phyloP scores from a whole-genome alignment of 2,329 filamentous ascomycete species.

The Penicillium brasilianum region DNA sequence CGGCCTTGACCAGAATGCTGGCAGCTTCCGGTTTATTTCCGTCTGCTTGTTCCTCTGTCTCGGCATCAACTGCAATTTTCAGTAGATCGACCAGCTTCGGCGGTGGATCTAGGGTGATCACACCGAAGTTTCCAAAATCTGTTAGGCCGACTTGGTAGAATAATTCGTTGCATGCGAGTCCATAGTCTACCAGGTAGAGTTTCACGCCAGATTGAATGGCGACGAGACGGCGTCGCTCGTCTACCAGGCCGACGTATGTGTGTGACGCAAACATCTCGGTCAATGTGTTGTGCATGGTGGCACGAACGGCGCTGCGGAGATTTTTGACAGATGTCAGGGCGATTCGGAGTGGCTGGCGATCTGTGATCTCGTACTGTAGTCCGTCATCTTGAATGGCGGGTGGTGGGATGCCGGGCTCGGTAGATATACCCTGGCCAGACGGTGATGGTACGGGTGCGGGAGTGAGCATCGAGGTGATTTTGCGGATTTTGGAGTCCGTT shows the following conservation, averaged over 20 bases:
- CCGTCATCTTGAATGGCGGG: constrained; percentile 50
- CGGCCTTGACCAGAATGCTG: constrained; percentile 67
- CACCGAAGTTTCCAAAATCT: constrained; percentile 93
- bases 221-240: constrained; percentile 82
- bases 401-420: constrained; percentile 41
- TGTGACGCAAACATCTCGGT: constrained; percentile 86
- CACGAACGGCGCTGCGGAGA: constrained; percentile 78
- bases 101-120: constrained; percentile 77
- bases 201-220: constrained; percentile 93
- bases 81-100: constrained; percentile 74
- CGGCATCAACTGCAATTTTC: constrained; percentile 71
- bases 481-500: constrained; percentile 84
- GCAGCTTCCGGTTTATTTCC: constrained; percentile 41
- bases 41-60: constrained; percentile 57
- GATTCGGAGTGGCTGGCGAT: constrained; percentile 72
- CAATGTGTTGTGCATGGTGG: constrained; percentile 80
- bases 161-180: constrained; percentile 81
- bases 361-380: constrained; percentile 72
- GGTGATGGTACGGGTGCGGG: constrained; percentile 46
- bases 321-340: constrained; percentile 83
- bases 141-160: constrained; percentile 95
- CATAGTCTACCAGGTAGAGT: constrained; percentile 91
- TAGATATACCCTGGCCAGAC: constrained; percentile 32
- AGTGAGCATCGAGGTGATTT: constrained; percentile 96
- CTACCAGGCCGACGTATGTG: constrained; percentile 92